Evolutionary conservation across 331 rosid genomes (phyloP).

Genomic region (Pyracantha coccinea): DNA sequence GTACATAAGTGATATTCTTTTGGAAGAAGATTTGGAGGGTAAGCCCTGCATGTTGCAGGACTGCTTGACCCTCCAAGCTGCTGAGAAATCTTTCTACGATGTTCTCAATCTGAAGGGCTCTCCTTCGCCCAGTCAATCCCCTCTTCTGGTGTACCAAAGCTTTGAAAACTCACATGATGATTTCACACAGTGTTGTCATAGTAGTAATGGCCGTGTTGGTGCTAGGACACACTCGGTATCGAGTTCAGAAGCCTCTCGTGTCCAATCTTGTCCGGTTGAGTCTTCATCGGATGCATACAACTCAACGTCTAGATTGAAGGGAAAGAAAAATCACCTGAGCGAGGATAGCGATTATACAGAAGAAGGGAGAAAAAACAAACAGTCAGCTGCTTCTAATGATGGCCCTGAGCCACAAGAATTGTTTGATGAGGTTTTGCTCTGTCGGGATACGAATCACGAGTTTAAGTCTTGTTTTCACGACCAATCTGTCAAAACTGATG

Average conservation of each 20-base stretch:
- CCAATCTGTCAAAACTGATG: conserved; percentile 14
- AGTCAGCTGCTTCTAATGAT: conserved; percentile 38
- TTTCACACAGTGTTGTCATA: not conserved
- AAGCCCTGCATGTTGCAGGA: conserved; percentile 62
- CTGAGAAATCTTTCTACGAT: conserved; percentile 75
- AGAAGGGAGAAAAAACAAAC: conserved; percentile 53
- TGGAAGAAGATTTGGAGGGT: conserved; percentile 48
- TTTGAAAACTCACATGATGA: not conserved
- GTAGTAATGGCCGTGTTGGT: not conserved
- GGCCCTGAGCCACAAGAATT: conserved; percentile 42
- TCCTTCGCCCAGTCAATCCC: not conserved
- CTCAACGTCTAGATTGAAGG: conserved; percentile 23
- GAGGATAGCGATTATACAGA: conserved; percentile 21
- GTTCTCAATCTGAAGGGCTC: conserved; percentile 36
- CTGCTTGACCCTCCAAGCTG: conserved; percentile 68
- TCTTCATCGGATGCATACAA: not conserved
- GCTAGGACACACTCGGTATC: not conserved
- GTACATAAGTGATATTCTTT: conserved; percentile 66
- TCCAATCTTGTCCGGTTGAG: not conserved
- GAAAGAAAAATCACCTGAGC: conserved; percentile 38
- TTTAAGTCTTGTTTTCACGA: conserved; percentile 1
- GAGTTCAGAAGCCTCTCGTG: not conserved
- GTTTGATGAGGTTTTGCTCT: conserved; percentile 52
- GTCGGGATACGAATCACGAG: conserved; percentile 6
- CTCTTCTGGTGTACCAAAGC: not conserved